Conservation (phyloP, 768 basidiomycete species). For the Glaciozyma antarctica region DNA sequence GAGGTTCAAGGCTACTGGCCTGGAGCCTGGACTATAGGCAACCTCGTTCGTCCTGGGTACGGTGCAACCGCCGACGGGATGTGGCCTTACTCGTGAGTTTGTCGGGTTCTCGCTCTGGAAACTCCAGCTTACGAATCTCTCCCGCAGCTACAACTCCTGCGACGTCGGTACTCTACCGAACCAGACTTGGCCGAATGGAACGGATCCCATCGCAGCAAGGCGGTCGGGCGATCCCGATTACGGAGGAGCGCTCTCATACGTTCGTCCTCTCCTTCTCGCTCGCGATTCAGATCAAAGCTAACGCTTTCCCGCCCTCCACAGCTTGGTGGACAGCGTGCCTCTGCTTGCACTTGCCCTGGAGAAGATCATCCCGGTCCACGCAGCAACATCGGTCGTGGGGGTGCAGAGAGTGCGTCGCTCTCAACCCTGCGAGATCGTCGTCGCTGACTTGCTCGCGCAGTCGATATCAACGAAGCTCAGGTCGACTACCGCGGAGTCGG, state of each 20-base stretch:
- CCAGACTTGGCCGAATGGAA: slow-evolving; percentile 54
- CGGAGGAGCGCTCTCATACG: slow-evolving; percentile 35
- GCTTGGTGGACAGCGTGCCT: slow-evolving; percentile 75
- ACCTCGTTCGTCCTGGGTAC: slow-evolving; percentile 76
- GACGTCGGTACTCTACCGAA: slow-evolving; percentile 70
- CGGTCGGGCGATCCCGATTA: slow-evolving; percentile 41
- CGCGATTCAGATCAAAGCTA: background rate
- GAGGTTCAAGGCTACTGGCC: slow-evolving; percentile 29
- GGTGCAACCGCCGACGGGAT: slow-evolving; percentile 78
- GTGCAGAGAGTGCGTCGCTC: slow-evolving; percentile 56
- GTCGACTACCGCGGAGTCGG: slow-evolving; percentile 49
- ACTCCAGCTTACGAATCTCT: slow-evolving; percentile 7
- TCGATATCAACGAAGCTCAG: slow-evolving; percentile 66
- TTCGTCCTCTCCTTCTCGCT: slow-evolving; percentile 1
- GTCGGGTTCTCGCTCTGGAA: background rate
- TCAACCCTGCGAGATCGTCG: too few species aligned
- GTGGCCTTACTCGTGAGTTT: slow-evolving; percentile 43
- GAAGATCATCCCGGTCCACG: slow-evolving; percentile 71
- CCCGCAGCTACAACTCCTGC: slow-evolving; percentile 51
- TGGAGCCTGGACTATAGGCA: slow-evolving; percentile 51
- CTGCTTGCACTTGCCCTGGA: slow-evolving; percentile 75
- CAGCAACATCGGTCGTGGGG: slow-evolving; percentile 54
- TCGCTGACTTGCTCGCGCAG: background rate
- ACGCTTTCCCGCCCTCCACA: slow-evolving; percentile 47
- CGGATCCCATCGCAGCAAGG: slow-evolving; percentile 51